Evolutionary conservation across 2,329 filamentous ascomycete genomes (phyloP).

Genomic region (Talaromyces sp.): DNA sequence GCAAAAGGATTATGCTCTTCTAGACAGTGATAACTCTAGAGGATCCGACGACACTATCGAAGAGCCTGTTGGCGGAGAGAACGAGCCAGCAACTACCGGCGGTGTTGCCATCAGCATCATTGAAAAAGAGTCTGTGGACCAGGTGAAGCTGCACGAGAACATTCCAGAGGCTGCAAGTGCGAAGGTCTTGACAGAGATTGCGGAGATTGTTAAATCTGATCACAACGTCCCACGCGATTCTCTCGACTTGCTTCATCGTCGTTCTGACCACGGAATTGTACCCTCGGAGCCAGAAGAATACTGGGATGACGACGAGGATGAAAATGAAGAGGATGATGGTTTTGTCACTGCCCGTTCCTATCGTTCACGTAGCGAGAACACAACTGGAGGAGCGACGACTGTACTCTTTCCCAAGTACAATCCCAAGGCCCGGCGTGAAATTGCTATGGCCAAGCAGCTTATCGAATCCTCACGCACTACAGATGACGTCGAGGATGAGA

Average conservation of each 20-base stretch:
- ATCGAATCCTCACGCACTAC: slow-evolving; percentile 65
- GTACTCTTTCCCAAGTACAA: slow-evolving; percentile 73
- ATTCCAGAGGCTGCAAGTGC: slow-evolving; percentile 11
- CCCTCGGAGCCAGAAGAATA: slow-evolving; percentile 65
- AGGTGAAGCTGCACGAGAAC: slow-evolving; percentile 17
- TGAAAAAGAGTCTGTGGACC: slow-evolving; percentile 7
- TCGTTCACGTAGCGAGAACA: slow-evolving; percentile 72
- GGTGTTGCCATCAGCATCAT: not conserved
- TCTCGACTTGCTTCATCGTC: slow-evolving; percentile 22
- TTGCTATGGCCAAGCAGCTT: slow-evolving; percentile 64
- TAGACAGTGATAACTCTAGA: not conserved
- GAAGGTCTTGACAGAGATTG: slow-evolving; percentile 21
- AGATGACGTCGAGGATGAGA: slow-evolving; percentile 83
- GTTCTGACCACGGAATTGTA: slow-evolving; percentile 28
- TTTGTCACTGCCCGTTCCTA: slow-evolving; percentile 76
- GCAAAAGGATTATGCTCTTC: not conserved
- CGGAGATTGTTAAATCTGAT: slow-evolving; percentile 20
- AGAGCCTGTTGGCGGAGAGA: not conserved
- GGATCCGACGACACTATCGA: slow-evolving; percentile 1
- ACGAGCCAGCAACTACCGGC: not conserved
- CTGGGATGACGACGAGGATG: slow-evolving; percentile 75
- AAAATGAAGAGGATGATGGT: slow-evolving; percentile 68
- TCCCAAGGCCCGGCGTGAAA: slow-evolving; percentile 67
- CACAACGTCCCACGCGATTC: slow-evolving; percentile 23
- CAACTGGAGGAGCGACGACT: slow-evolving; percentile 62